Conservation (phyloP, 495 filamentous ascomycete genomes). For the Ascodesmis nigricans region DNA sequence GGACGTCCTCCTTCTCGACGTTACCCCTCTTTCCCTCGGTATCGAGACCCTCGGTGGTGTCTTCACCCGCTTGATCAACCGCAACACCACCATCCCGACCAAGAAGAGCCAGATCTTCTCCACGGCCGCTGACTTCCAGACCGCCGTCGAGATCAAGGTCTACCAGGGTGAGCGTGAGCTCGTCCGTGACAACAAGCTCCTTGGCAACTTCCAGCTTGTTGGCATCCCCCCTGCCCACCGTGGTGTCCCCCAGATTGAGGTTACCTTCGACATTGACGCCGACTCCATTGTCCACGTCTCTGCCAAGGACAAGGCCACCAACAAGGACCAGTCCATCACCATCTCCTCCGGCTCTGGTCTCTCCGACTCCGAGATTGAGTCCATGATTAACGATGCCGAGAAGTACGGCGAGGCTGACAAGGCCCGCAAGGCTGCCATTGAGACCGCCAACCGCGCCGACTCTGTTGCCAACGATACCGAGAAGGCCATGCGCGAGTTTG, state of each 20-base stretch:
- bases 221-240: constrained; percentile 94
- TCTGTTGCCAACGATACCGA: constrained; percentile 92
- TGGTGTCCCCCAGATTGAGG: constrained; percentile 93
- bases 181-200: constrained; percentile 94
- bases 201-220: constrained; percentile 99
- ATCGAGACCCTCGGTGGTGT: constrained; percentile 99
- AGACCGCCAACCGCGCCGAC: constrained; percentile 91
- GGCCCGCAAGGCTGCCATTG: constrained; percentile 86
- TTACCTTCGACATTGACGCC: constrained; percentile 98
- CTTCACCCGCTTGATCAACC: constrained; percentile 98
- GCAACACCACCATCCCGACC: constrained; percentile 98
- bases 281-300: constrained; percentile 98
- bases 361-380: constrained; percentile 78
- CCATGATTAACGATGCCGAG: constrained; percentile 94
- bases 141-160: constrained; percentile 99
- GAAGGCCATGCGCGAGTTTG: constrained; percentile 91
- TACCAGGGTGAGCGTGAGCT: constrained; percentile 99
- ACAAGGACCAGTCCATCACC: constrained; percentile 99
- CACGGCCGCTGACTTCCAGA: constrained; percentile 97
- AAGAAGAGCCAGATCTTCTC: constrained; percentile 99
- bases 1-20: constrained; percentile 87
- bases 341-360: constrained; percentile 97
- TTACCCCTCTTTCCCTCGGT: constrained; percentile 93
- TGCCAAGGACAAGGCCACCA: constrained; percentile 97
- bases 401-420: constrained; percentile 88